Evolutionary conservation across 1,284 basidiomycete genomes (phyloP), one percentile per base, ranked within the genome.

Genomic region (Apiotrichum veenhuisii): DNA sequence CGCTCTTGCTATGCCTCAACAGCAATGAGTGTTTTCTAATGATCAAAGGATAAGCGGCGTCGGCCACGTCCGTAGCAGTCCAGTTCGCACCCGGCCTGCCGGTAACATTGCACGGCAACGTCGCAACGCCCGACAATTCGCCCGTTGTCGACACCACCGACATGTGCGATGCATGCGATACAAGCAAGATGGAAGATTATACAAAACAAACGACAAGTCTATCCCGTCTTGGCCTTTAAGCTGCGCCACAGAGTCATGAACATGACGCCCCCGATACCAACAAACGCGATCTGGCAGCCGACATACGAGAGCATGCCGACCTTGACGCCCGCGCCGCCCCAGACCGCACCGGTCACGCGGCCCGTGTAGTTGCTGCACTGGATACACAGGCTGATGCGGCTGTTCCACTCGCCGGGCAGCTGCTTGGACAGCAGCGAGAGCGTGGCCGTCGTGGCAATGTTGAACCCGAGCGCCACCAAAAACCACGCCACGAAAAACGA

Each of bases 381-480:
- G 50, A 57, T 52, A 37, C 46, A 22, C 30, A 52, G 26, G 33
- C 23, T 27, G 44, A 57, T 52, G 3, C 44, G 38, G 3, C 50
- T 44, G 40, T 57, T 46, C 50, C 55, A 57, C 50, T 57, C 55
- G 5, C 50, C 50, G 1, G 55, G 55, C 17, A 57, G 55, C 40
- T 57, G 55, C 18, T 57, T 57, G 30, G 55, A 57, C 5, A 57
- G 34, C 1, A 57, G 50, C 7, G 50, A 23, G 23, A 57, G 37
- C 4, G 55, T 57, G 27, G 51, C 55, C 5, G 55, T 57, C 4
- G 44, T 48, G 10, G 50, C 50, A 25, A 57, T 30, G 38, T 57
- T 57, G 45, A 57, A 57, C 10, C 55, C 55, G 33, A 57, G 50
- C 37, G 55, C 55, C 8, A 57, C 55, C 37, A 57, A 50, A 38